phyloP scores from a whole-genome alignment of 495 filamentous ascomycete species.

The Xeromyces bisporus region DNA sequence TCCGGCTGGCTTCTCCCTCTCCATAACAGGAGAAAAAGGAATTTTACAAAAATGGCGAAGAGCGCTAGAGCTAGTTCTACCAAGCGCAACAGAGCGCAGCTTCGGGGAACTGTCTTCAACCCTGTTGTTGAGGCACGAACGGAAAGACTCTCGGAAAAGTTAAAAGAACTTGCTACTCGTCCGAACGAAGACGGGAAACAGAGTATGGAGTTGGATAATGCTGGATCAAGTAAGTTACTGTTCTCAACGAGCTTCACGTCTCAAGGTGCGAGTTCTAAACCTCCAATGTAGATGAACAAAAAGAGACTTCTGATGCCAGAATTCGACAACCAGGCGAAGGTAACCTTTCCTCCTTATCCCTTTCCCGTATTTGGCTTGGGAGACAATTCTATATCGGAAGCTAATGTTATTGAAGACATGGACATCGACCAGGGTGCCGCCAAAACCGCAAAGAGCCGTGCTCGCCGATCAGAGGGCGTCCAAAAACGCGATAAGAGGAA shows the following conservation, averaged over 20 bases:
- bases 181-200: conserved; percentile 21
- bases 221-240: conserved; percentile 16
- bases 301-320: background rate
- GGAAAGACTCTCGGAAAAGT: conserved; percentile 62
- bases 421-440: conserved; percentile 15
- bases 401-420: conserved; percentile 21
- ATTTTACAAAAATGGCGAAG: conserved; percentile 57
- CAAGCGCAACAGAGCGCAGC: conserved; percentile 60
- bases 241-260: no score
- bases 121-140: conserved; percentile 60
- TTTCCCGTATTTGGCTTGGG: no score
- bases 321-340: background rate
- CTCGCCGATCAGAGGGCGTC: conserved; percentile 16
- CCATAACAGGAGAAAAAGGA: no score
- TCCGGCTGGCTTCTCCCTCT: no score
- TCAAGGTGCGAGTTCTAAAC: no score
- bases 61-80: conserved; percentile 52
- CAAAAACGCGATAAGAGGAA: conserved; percentile 24
- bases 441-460: conserved; percentile 10
- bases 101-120: conserved; percentile 63
- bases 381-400: no score
- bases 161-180: conserved; percentile 55
- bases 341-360: background rate
- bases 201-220: conserved; percentile 7
- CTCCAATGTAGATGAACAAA: conserved; percentile 10